These are phyloP conservation scores for Amanita inopinata DNA, from an alignment of 768 basidiomycete species.

Conservation along the genomic window DNA sequence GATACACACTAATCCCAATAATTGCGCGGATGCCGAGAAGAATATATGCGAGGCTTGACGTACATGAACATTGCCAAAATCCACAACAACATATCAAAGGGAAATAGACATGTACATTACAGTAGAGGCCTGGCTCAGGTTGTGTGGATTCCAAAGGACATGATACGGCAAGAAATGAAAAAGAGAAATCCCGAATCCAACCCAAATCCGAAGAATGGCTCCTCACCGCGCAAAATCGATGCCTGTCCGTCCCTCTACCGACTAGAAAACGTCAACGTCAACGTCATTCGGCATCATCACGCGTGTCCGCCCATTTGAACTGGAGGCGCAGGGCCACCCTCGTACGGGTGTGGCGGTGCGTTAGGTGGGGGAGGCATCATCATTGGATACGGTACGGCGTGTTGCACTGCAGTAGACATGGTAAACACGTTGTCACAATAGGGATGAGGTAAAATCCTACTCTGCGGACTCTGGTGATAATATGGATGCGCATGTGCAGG, in stretches of 20 bases:
- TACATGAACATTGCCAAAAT: conserved; percentile 23
- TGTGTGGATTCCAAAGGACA: conserved; percentile 12
- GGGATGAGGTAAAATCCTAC: conserved; percentile 31
- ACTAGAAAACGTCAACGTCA: conserved; percentile 4
- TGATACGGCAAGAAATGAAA: conserved; percentile 8
- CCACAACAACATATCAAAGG: conserved; percentile 25
- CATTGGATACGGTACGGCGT: conserved; percentile 83
- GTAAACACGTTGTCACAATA: conserved; percentile 22
- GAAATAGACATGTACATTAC: conserved; percentile 11
- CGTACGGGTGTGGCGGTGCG: conserved; percentile 64
- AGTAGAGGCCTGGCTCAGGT: conserved; percentile 10
- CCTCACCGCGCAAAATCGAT: not conserved
- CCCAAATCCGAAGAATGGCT: conserved; percentile 8
- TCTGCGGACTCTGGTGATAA: conserved; percentile 84
- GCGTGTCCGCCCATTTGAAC: conserved; percentile 76
- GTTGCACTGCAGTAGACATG: conserved; percentile 50
- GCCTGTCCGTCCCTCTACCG: conserved; percentile 9
- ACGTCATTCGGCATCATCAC: conserved; percentile 21
- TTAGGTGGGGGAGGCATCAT: conserved; percentile 81
- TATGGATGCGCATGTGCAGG: conserved; percentile 81
- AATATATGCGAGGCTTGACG: conserved; percentile 1
- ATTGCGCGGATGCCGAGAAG: not conserved
- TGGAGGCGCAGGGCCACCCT: conserved; percentile 56
- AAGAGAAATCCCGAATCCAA: conserved; percentile 1
- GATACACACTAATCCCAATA: not conserved